phyloP scores from a whole-genome alignment of 257 asterid genomes.

The Nicotiana undulata region DNA sequence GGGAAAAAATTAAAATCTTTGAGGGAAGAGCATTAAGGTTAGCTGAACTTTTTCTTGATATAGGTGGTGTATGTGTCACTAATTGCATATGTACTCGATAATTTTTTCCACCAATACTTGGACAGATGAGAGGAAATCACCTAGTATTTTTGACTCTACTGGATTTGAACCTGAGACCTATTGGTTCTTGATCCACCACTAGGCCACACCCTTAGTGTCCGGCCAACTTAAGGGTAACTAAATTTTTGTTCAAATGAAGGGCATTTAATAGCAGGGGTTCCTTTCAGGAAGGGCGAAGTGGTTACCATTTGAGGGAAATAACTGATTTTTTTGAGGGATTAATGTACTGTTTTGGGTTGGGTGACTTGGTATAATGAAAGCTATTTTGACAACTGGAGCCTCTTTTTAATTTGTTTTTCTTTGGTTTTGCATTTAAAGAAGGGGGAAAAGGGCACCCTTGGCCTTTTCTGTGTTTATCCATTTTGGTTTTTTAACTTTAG shows the following conservation, averaged over 20 bases:
- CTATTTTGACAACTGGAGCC: background rate
- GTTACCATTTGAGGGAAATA: no score
- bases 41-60: background rate
- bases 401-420: background rate
- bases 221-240: background rate
- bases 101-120: no score
- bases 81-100: no score
- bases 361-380: background rate
- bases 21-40: background rate
- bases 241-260: background rate
- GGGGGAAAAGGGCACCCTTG: background rate
- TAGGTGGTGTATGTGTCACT: no score
- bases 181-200: no score
- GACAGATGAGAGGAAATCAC: no score
- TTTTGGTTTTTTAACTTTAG: background rate
- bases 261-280: background rate
- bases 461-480: background rate
- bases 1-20: background rate
- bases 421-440: background rate
- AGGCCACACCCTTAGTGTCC: no score
- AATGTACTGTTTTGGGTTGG: background rate
- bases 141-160: no score
- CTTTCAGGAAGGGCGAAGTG: no score
- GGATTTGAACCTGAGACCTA: no score
- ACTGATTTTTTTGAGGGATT: background rate